Evolutionary conservation across 139 green algal species (phyloP).

Genomic region (Astrephomene gubernaculifera): DNA sequence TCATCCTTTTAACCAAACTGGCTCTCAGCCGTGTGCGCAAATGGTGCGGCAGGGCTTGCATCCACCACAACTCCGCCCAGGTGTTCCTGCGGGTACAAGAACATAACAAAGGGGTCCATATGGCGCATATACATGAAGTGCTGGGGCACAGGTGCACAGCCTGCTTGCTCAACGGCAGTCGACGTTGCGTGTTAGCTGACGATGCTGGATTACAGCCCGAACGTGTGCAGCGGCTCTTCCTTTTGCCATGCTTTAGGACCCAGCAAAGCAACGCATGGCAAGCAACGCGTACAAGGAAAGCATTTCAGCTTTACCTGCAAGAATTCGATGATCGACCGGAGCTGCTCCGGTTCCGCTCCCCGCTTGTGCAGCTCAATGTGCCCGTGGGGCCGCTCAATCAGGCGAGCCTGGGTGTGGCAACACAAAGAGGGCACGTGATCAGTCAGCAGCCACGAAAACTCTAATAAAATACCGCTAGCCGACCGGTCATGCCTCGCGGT

Average conservation of each 20-base stretch:
- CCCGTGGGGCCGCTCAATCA: slow-evolving; percentile 24
- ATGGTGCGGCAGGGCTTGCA: background rate
- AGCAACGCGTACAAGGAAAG: no score
- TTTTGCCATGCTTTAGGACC: no score
- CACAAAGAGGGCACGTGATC: background rate
- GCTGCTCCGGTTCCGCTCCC: slow-evolving; percentile 3
- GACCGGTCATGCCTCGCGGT: no score
- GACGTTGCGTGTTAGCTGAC: no score
- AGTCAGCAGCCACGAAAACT: no score
- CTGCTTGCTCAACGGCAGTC: no score
- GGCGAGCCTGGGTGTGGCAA: background rate
- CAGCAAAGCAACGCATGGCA: no score
- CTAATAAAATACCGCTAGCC: no score
- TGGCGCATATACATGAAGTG: background rate
- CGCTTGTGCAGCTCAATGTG: slow-evolving; percentile 45
- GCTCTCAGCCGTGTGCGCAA: slow-evolving; percentile 4
- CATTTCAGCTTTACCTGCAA: no score
- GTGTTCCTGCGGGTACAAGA: background rate
- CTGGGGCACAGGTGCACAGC: no score
- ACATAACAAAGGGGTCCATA: background rate
- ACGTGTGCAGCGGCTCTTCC: no score
- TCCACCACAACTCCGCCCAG: slow-evolving; percentile 36
- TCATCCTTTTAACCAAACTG: slow-evolving; percentile 47
- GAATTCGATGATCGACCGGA: slow-evolving; percentile 33
- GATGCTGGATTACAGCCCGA: no score